Base-by-base conservation (phyloP, 2,329 filamentous ascomycete species). In the Apiospora sp. region DNA sequence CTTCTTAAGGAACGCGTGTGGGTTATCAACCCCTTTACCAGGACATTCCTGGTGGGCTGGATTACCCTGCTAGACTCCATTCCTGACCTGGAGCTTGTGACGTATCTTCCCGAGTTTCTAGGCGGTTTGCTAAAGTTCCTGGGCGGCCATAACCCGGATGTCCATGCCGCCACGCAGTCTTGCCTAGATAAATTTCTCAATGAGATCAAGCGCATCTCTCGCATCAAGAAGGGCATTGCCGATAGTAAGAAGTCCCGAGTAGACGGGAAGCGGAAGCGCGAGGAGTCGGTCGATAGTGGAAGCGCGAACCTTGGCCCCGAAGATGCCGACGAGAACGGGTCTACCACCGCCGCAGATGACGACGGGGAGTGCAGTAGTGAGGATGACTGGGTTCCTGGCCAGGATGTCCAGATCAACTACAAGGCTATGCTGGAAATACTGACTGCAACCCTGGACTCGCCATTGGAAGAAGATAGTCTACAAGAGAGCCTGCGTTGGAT, bases 1-100 rank as follows among this genome's bases (percentile, higher is more conserved):
- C 87, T 99, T 19, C 89, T 99, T 27, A 94, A 97, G 82, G 96
- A 99, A 80, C 91, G 96, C 69, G 98, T 99, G 73, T 94, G 94
- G 83, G 96, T 98, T 41, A 90, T 97, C 73, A 98, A 97, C 78
- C 95, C 97, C 0, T 98, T 97, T 80, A 98, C 96, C 4, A 89
- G 96, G 69, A 97, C 94, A 19, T 99, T 99, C 78, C 87, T 99
- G 19, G 96, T 99, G 2, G 95, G 94, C 44, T 99, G 96, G 96
- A 94, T 99, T 73, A 97, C 93, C 4, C 84, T 99, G 22, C 87
- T 99, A 27, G 96, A 99, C 81, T 98, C 95, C 0, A 98, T 99
- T 77, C 96, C 96, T 0, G 97, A 99, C 80, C 87, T 99, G 58
- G 97, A 99, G 82, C 90, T 99, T 27, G 96, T 99, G 49, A 93